Conservation (phyloP, 305 asterid species). For the Solanum chacoense region DNA sequence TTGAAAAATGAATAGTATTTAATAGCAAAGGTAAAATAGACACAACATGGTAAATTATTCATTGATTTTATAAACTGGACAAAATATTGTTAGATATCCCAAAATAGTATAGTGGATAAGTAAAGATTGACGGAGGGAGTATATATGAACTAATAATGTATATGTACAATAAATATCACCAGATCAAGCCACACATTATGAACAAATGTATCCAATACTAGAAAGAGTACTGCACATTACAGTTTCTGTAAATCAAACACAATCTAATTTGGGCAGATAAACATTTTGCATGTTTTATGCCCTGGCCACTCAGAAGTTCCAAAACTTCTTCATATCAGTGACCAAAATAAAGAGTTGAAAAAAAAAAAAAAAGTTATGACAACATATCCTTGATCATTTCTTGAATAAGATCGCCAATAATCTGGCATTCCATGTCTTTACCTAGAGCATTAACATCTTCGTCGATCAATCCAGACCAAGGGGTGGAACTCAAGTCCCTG, state of each 20-base stretch:
- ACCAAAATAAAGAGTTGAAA: neutral
- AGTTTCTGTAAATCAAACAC: neutral
- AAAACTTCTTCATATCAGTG: neutral
- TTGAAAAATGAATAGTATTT: too few species aligned
- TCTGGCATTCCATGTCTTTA: constrained; percentile 55
- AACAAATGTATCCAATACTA: neutral
- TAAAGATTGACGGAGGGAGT: neutral
- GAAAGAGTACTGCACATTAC: neutral
- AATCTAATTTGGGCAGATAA: neutral
- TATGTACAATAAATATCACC: neutral
- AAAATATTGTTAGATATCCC: neutral
- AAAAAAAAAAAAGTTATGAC: neutral
- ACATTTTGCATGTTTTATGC: neutral
- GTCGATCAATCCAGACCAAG: constrained; percentile 48
- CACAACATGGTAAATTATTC: neutral
- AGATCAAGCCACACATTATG: neutral
- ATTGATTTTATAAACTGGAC: too few species aligned
- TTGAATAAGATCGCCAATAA: constrained; percentile 50
- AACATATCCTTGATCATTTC: constrained; percentile 40
- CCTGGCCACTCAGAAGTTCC: neutral
- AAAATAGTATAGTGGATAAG: neutral
- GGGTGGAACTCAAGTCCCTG: constrained; percentile 42
- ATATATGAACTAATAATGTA: neutral
- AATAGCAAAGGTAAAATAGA: neutral
- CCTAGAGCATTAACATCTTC: constrained; percentile 51